These are phyloP conservation scores for Clitopilus hobsonii DNA, from an alignment of 768 basidiomycete genomes.

Conservation along the genomic window DNA sequence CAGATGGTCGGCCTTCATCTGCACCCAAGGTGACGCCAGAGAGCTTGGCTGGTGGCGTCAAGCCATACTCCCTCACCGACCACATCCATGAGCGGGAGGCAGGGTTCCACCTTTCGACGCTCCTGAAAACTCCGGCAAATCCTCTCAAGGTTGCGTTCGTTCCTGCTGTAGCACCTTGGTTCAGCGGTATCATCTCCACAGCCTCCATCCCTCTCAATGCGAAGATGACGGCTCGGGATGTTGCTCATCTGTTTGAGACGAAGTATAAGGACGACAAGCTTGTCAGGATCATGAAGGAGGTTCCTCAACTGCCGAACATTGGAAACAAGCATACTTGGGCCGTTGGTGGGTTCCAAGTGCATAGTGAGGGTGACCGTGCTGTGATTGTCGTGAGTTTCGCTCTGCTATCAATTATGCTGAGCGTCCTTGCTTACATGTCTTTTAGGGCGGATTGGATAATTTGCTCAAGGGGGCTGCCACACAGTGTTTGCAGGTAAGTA, in stretches of 20 bases:
- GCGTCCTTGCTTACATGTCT: background rate
- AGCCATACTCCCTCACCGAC: conserved; percentile 89
- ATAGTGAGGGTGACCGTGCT: conserved; percentile 81
- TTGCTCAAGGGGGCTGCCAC: conserved; percentile 97
- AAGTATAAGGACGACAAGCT: conserved; percentile 75
- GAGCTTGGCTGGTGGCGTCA: conserved; percentile 68
- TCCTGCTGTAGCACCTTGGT: conserved; percentile 89
- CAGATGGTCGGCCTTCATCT: conserved; percentile 67
- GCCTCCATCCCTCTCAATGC: conserved; percentile 75
- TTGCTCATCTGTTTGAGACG: conserved; percentile 69
- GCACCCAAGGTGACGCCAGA: conserved; percentile 80
- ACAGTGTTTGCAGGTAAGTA: conserved; percentile 88
- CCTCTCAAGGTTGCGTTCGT: conserved; percentile 73
- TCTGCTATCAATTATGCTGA: conserved; percentile 3
- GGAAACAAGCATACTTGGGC: conserved; percentile 84
- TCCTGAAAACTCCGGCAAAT: conserved; percentile 32
- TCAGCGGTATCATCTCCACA: conserved; percentile 91
- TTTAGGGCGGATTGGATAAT: conserved; percentile 90
- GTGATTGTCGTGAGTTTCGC: conserved; percentile 77
- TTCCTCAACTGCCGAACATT: conserved; percentile 72
- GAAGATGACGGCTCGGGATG: conserved; percentile 64
- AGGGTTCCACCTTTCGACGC: conserved; percentile 69
- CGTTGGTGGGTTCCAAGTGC: conserved; percentile 92
- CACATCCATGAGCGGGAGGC: conserved; percentile 99
- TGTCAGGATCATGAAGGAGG: conserved; percentile 59